Percentiles rank a stretch among this genome's conserved stretches.
phyloP scores from a whole-genome alignment of 2,329 filamentous ascomycete genomes.

The Scolecobasidium constrictum region DNA sequence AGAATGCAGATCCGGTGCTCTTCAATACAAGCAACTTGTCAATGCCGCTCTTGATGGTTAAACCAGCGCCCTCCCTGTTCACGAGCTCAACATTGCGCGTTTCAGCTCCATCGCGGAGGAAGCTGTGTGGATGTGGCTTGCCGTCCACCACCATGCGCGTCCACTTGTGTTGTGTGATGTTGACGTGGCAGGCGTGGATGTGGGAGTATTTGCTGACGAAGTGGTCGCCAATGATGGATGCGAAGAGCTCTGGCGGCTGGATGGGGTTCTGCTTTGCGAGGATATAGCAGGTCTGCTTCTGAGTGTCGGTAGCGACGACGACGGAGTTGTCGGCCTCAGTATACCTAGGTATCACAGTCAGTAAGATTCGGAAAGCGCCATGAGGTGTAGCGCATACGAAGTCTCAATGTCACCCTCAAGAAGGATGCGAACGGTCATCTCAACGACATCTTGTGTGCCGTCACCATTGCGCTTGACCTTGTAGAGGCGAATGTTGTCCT shows the following conservation, averaged over 20 bases:
- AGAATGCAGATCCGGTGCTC: slow-evolving; percentile 92
- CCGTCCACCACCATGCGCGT: slow-evolving; percentile 79
- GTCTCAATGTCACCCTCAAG: slow-evolving; percentile 86
- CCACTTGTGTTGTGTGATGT: slow-evolving; percentile 80
- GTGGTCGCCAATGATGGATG: slow-evolving; percentile 72
- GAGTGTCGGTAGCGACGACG: slow-evolving; percentile 91
- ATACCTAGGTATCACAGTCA: slow-evolving; percentile 48
- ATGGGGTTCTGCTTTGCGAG: slow-evolving; percentile 89
- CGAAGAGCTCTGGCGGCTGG: slow-evolving; percentile 86
- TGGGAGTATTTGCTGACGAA: slow-evolving; percentile 82
- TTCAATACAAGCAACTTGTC: slow-evolving; percentile 81
- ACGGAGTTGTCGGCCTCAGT: slow-evolving; percentile 89
- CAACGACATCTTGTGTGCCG: slow-evolving; percentile 73
- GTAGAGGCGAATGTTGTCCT: slow-evolving; percentile 97
- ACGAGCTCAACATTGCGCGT: slow-evolving; percentile 73
- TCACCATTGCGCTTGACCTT: slow-evolving; percentile 80
- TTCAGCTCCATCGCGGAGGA: slow-evolving; percentile 81
- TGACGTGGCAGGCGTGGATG: slow-evolving; percentile 75
- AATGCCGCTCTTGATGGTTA: slow-evolving; percentile 68
- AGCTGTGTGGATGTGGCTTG: slow-evolving; percentile 88
- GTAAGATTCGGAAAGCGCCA: slow-evolving; percentile 4
- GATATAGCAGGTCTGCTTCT: slow-evolving; percentile 90
- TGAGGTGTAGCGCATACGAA: slow-evolving; percentile 42
- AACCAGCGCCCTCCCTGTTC: slow-evolving; percentile 47
- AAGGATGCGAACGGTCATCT: slow-evolving; percentile 90